These are phyloP conservation scores for Aureobasidium melanogenum DNA, from an alignment of 2,329 filamentous ascomycete species.

Conservation along the genomic window DNA sequence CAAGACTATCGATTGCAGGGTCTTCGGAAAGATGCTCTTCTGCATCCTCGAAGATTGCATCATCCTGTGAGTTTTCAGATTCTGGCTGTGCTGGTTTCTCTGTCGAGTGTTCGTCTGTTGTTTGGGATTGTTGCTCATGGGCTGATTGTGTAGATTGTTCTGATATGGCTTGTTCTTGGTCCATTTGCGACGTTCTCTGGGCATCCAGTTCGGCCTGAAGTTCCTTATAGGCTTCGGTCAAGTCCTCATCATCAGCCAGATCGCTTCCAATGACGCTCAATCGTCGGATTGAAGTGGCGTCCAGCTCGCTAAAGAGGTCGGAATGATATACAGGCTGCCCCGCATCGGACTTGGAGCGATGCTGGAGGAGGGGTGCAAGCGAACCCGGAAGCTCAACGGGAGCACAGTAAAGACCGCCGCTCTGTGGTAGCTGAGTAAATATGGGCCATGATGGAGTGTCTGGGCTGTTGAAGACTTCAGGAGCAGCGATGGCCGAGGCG, in stretches of 20 bases:
- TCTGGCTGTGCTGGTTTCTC: not conserved
- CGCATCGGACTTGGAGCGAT: constrained; percentile 2
- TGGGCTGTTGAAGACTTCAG: constrained; percentile 2
- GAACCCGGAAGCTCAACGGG: constrained; percentile 4
- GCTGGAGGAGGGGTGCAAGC: not conserved
- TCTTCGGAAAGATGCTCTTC: not conserved
- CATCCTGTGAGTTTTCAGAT: not conserved
- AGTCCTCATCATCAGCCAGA: not conserved
- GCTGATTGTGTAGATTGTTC: not conserved
- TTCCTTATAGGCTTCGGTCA: not conserved
- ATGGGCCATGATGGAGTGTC: not conserved
- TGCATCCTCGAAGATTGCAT: not conserved
- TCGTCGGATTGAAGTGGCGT: constrained; percentile 3
- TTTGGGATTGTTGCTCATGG: too few species aligned
- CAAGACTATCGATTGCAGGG: not conserved
- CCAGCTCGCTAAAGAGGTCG: constrained; percentile 7
- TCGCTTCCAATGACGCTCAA: constrained; percentile 1
- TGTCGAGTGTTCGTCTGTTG: not conserved
- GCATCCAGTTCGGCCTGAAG: not conserved
- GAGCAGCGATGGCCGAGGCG: constrained; percentile 10
- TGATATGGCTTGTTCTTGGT: not conserved
- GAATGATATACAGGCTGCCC: not conserved
- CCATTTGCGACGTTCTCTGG: not conserved
- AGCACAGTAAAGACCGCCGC: not conserved
- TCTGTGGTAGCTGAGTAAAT: not conserved